These are phyloP conservation scores for Funneliformis caledonium DNA, from an alignment of 371 early-diverging fungal genomes.

Conservation along the genomic window DNA sequence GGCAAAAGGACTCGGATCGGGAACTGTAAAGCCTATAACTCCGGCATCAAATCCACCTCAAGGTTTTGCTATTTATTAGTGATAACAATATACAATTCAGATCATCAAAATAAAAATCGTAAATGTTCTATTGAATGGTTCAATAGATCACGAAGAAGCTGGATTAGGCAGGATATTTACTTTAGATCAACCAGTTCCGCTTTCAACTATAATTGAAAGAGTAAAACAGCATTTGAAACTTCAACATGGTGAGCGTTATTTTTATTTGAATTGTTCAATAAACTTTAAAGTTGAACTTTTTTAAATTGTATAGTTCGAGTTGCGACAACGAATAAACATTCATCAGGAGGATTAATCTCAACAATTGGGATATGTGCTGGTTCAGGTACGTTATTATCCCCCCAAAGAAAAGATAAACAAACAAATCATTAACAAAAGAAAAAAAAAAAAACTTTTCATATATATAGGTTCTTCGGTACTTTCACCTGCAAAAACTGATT, in stretches of 20 bases:
- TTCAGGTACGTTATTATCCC: constrained; percentile 59
- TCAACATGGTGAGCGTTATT: constrained; percentile 54
- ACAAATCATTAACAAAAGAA: background rate
- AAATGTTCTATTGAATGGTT: background rate
- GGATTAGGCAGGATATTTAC: constrained; percentile 79
- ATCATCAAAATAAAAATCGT: background rate
- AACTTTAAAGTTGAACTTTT: background rate
- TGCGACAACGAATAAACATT: constrained; percentile 65
- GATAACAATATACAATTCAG: background rate
- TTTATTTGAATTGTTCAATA: background rate
- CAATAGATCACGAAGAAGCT: constrained; percentile 66
- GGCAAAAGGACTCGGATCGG: constrained; percentile 66
- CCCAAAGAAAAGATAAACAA: background rate
- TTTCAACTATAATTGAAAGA: constrained; percentile 61
- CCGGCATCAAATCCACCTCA: constrained; percentile 60
- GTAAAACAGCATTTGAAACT: constrained; percentile 71
- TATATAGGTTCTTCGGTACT: constrained; percentile 62
- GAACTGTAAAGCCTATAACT: constrained; percentile 55
- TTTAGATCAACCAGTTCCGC: constrained; percentile 59
- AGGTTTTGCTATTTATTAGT: constrained; percentile 45
- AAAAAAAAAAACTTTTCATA: constrained; percentile 38
- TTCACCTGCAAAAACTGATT: constrained; percentile 58
- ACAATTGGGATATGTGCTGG: constrained; percentile 96
- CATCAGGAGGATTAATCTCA: constrained; percentile 54
- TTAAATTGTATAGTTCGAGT: constrained; percentile 63